Evolutionary conservation across 495 filamentous ascomycete species (phyloP).

Genomic region (Penicillium lagena): DNA sequence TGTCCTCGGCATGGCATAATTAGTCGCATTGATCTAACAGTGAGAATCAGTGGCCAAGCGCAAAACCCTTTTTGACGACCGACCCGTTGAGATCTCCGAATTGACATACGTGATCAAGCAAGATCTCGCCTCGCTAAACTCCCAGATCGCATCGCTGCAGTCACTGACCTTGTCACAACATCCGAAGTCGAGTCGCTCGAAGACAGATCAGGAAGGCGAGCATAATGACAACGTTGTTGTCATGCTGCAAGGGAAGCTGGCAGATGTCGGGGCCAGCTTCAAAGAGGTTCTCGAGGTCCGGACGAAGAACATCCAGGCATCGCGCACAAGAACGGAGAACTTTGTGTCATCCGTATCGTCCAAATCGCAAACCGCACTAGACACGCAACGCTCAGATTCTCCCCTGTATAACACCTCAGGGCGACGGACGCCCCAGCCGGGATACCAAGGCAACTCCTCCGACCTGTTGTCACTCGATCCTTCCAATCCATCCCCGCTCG

Average conservation of each 20-base stretch:
- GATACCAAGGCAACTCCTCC: conserved; percentile 43
- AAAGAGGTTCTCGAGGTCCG: conserved; percentile 95
- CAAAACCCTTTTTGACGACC: conserved; percentile 95
- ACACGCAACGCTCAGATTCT: conserved; percentile 55
- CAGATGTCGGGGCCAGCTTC: conserved; percentile 91
- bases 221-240: conserved; percentile 97
- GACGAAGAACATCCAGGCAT: conserved; percentile 97
- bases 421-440: conserved; percentile 55
- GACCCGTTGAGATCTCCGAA: conserved; percentile 93
- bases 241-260: conserved; percentile 86
- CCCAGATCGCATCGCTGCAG: conserved; percentile 77
- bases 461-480: conserved; percentile 87
- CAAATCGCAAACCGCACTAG: conserved; percentile 62
- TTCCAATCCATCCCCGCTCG: conserved; percentile 47
- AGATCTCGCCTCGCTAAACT: conserved; percentile 83
- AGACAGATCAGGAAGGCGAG: conserved; percentile 79
- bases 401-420: conserved; percentile 84
- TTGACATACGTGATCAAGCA: conserved; percentile 96
- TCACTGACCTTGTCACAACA: conserved; percentile 65
- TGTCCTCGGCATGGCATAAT: background rate
- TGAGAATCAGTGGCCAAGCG: conserved; percentile 70
- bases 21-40: conserved; percentile 3
- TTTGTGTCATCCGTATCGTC: conserved; percentile 87
- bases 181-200: conserved; percentile 48
- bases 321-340: conserved; percentile 84